phyloP scores from a whole-genome alignment of 2,329 filamentous ascomycete genomes.

The Pseudocercospora crystallina region DNA sequence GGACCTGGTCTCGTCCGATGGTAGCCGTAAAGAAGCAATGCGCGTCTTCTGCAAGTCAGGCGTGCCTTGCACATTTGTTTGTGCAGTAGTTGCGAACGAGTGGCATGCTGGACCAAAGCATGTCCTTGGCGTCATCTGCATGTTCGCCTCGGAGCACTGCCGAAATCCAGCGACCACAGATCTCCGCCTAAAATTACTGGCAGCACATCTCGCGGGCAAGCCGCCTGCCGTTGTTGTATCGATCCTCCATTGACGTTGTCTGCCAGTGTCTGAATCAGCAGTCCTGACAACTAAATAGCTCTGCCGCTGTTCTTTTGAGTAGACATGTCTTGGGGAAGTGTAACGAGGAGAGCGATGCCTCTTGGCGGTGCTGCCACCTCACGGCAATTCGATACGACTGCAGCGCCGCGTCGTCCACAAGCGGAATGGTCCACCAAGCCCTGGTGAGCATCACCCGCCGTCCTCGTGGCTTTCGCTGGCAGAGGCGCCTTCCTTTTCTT shows the following conservation, averaged over 20 bases:
- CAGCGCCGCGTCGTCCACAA: conserved; percentile 7
- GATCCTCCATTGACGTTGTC: no score
- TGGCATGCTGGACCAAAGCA: conserved; percentile 6
- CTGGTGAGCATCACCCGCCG: conserved; percentile 6
- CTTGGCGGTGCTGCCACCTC: neutral
- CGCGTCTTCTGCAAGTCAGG: no score
- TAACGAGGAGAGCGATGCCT: neutral
- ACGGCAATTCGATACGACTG: conserved; percentile 3
- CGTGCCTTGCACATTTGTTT: no score
- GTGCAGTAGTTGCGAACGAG: conserved; percentile 6
- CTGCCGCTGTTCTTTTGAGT: no score
- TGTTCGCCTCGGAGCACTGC: neutral
- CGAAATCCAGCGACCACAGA: neutral
- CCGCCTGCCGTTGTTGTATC: no score
- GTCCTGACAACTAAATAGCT: no score
- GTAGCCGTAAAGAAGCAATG: no score
- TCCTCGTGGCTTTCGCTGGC: conserved; percentile 8
- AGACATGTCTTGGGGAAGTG: no score
- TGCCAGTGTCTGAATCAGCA: no score
- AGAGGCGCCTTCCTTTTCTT: neutral
- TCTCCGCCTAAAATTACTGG: conserved; percentile 1
- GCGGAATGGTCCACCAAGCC: conserved; percentile 1
- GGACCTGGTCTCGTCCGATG: no score
- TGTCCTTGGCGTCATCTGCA: no score
- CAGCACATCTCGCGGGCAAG: no score